Percentiles rank a stretch among this genome's conserved stretches.
phyloP scores from a whole-genome alignment of 305 asterid species.

The Plantago coronopus region DNA sequence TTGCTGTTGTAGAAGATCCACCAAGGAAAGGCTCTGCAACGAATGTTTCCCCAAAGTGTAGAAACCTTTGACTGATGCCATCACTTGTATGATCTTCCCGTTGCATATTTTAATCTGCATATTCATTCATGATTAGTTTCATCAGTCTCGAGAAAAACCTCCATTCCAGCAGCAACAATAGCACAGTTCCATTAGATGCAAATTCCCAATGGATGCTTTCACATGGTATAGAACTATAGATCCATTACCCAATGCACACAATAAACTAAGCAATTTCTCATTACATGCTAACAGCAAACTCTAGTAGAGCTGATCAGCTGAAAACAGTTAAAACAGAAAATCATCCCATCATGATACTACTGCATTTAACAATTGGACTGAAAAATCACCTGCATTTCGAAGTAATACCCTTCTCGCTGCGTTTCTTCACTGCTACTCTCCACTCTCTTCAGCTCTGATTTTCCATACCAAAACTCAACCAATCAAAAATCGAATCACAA shows the following conservation, averaged over 20 bases:
- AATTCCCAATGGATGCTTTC: neutral
- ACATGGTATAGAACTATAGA: neutral
- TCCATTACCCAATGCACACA: neutral
- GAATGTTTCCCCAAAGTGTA: slow-evolving; percentile 74
- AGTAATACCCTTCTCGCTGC: slow-evolving; percentile 66
- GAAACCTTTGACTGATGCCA: slow-evolving; percentile 84
- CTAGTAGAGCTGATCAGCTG: too few species aligned
- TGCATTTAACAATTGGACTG: neutral
- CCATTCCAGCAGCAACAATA: neutral
- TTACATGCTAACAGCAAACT: too few species aligned
- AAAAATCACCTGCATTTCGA: slow-evolving; percentile 71
- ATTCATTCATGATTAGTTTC: slow-evolving; percentile 19
- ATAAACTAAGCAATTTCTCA: neutral
- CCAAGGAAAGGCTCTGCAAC: slow-evolving; percentile 78
- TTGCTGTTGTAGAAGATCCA: slow-evolving; percentile 98
- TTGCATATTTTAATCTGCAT: slow-evolving; percentile 96
- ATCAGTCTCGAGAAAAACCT: slow-evolving; percentile 16
- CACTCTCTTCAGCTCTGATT: slow-evolving; percentile 63
- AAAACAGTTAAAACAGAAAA: too few species aligned
- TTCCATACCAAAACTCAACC: slow-evolving; percentile 13
- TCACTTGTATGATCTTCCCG: slow-evolving; percentile 82
- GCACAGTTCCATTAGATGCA: too few species aligned
- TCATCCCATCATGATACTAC: neutral
- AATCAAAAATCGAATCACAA: neutral
- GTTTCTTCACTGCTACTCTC: slow-evolving; percentile 48